These are phyloP conservation scores for Saccharum spontaneum DNA, from an alignment of 176 grass and related monocot species.

Conservation along the genomic window DNA sequence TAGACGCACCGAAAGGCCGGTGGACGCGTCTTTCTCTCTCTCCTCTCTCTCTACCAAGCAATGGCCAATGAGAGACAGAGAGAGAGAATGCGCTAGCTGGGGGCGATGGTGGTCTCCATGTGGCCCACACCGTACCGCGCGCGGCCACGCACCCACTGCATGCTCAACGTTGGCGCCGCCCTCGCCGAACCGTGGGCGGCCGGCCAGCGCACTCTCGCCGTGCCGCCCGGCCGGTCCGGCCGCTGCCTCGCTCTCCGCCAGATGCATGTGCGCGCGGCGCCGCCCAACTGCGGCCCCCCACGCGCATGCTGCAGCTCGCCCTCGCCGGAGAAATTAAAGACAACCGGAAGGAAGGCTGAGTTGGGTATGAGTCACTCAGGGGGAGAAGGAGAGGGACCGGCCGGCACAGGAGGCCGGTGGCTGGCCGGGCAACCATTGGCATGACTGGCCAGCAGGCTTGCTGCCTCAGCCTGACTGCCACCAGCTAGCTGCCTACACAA, in stretches of 20 bases:
- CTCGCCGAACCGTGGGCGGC: not conserved
- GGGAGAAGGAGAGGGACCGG: no score
- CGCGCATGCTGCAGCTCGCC: not conserved
- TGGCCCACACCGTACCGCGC: not conserved
- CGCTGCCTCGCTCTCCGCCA: no score
- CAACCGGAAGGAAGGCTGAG: not conserved
- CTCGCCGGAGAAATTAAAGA: not conserved
- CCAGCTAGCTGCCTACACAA: no score
- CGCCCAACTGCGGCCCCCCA: not conserved
- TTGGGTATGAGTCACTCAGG: not conserved
- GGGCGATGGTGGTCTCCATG: not conserved
- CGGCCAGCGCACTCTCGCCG: not conserved
- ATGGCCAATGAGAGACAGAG: not conserved
- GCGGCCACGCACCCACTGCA: not conserved
- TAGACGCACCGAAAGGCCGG: conserved; percentile 24
- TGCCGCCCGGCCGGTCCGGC: no score
- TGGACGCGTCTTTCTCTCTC: not conserved
- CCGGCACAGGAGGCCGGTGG: no score
- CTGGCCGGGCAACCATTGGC: not conserved
- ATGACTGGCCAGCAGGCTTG: not conserved
- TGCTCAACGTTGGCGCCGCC: not conserved
- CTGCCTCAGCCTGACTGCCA: no score
- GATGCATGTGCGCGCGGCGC: not conserved
- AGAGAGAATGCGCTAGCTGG: not conserved
- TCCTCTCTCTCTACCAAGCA: not conserved